Percentiles rank a stretch among this genome's conserved stretches.
phyloP scores from a whole-genome alignment of 2,329 filamentous ascomycete genomes.

The Ceratocystis papillata region DNA sequence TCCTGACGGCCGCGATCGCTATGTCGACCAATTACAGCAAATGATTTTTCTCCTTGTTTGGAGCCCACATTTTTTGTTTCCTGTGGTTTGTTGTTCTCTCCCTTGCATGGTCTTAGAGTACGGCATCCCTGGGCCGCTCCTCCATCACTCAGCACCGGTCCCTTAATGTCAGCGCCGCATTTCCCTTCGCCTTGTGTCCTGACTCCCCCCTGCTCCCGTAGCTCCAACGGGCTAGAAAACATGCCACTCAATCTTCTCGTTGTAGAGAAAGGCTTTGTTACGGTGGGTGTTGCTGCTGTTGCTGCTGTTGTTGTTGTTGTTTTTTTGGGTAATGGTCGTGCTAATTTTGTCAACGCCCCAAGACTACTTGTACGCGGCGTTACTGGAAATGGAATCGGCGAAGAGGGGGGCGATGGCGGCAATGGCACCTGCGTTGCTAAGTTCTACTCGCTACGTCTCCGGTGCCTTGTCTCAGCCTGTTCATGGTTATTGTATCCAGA shows the following conservation, averaged over 20 bases:
- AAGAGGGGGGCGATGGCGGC: neutral
- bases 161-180: constrained; percentile 8
- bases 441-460: neutral
- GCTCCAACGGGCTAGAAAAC: neutral
- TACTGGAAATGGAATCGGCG: constrained; percentile 1
- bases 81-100: constrained; percentile 1
- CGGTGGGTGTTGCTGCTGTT: neutral
- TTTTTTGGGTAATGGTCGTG: neutral
- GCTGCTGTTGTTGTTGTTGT: neutral
- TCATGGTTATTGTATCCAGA: neutral
- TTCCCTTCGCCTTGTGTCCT: neutral
- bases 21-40: neutral
- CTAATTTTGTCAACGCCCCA: constrained; percentile 5
- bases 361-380: constrained; percentile 10
- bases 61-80: constrained; percentile 5
- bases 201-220: neutral
- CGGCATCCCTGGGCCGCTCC: constrained; percentile 12
- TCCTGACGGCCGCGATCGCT: neutral
- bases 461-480: neutral
- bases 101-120: constrained; percentile 7
- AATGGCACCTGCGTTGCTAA: neutral
- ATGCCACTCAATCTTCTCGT: neutral
- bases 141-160: constrained; percentile 16
- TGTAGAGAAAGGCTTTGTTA: neutral
- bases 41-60: neutral